Evolutionary conservation across 768 basidiomycete genomes (phyloP).

Genomic region (Lactarius hengduanensis): DNA sequence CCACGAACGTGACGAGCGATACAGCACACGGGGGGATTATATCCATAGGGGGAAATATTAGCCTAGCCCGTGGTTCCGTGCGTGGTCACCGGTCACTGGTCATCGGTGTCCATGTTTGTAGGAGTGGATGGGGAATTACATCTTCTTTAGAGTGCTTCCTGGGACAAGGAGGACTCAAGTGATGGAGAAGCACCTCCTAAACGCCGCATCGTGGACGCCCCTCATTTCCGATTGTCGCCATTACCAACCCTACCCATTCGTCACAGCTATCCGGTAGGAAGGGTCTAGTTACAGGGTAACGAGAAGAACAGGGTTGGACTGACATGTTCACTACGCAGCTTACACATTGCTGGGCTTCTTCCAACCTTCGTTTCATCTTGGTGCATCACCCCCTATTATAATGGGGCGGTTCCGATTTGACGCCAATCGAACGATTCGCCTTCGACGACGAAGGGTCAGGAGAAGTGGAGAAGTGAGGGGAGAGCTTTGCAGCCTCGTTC

Average conservation of each 20-base stretch:
- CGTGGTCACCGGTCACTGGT: too few species aligned
- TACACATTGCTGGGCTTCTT: background rate
- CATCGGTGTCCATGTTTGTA: background rate
- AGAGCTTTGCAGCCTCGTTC: background rate
- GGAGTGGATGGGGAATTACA: background rate
- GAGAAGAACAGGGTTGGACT: background rate
- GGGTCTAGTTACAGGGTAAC: background rate
- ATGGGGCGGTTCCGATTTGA: background rate
- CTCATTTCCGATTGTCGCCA: background rate
- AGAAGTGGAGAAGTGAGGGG: background rate
- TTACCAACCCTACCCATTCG: background rate
- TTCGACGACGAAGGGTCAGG: background rate
- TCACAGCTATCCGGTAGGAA: background rate
- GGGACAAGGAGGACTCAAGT: background rate
- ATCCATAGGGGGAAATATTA: too few species aligned
- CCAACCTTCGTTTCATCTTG: background rate
- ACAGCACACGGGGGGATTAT: background rate
- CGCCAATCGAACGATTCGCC: background rate
- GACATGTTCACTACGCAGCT: background rate
- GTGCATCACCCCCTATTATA: background rate
- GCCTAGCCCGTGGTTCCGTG: background rate
- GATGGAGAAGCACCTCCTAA: background rate
- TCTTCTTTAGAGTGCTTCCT: background rate
- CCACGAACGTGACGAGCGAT: background rate
- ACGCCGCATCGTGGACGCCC: background rate